These are phyloP conservation scores for Pouteria campechiana DNA, from an alignment of 179 eudicot species.

Conservation along the genomic window DNA sequence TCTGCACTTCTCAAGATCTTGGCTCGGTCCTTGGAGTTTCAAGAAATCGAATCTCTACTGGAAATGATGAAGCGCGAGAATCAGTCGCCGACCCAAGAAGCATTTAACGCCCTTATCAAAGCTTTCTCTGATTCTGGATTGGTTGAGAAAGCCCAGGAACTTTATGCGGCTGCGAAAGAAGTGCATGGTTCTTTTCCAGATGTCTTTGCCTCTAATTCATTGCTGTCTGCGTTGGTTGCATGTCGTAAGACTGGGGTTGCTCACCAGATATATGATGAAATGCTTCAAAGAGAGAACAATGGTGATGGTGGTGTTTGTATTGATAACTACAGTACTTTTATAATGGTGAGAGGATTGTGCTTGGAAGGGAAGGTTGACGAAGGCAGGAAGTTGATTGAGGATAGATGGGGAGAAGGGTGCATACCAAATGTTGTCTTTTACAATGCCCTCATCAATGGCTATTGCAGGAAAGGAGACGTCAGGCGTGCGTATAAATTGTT, in stretches of 20 bases:
- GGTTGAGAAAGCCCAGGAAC: constrained; percentile 48
- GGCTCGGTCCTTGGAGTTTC: constrained; percentile 39
- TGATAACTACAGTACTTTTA: constrained; percentile 72
- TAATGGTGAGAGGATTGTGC: constrained; percentile 66
- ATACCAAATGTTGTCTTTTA: constrained; percentile 78
- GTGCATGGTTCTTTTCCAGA: constrained; percentile 27
- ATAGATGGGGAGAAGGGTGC: constrained; percentile 71
- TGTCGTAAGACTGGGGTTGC: constrained; percentile 35
- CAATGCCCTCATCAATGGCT: constrained; percentile 72
- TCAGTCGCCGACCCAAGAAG: constrained; percentile 37
- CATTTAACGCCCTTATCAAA: constrained; percentile 35
- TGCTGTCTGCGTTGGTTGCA: constrained; percentile 48
- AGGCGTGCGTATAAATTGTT: constrained; percentile 32
- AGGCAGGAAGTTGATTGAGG: constrained; percentile 64
- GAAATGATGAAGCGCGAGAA: constrained; percentile 30
- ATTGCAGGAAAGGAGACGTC: constrained; percentile 60
- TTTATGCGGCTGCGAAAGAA: constrained; percentile 25
- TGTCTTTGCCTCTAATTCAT: constrained; percentile 58
- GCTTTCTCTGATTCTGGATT: constrained; percentile 53
- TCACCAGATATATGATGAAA: constrained; percentile 42
- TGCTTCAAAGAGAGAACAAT: constrained; percentile 36
- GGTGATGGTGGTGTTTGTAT: constrained; percentile 24
- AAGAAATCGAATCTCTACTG: constrained; percentile 44
- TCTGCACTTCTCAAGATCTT: constrained; percentile 77
- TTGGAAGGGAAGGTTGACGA: constrained; percentile 66